These are phyloP conservation scores for Leucocoprinus birnbaumii DNA, from an alignment of 768 basidiomycete species.

Conservation along the genomic window DNA sequence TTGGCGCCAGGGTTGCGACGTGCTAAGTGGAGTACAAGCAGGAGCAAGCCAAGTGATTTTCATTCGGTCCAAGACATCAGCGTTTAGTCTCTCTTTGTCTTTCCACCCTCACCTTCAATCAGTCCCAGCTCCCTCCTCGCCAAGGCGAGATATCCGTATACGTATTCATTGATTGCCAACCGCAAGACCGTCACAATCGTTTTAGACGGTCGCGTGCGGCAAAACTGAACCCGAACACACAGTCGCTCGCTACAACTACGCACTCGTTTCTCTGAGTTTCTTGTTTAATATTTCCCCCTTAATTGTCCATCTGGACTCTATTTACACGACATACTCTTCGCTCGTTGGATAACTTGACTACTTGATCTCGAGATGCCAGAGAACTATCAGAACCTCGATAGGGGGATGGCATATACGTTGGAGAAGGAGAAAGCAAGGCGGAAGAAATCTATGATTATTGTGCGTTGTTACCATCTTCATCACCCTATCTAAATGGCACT, in stretches of 20 bases:
- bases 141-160: too few species aligned
- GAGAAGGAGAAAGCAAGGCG: slow-evolving; percentile 27
- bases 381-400: slow-evolving; percentile 13
- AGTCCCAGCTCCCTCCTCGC: neutral
- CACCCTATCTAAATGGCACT: too few species aligned
- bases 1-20: neutral
- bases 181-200: too few species aligned
- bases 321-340: too few species aligned
- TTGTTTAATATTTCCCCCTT: slow-evolving; percentile 10
- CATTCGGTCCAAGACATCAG: neutral
- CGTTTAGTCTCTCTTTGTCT: neutral
- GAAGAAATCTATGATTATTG: slow-evolving; percentile 54
- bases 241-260: slow-evolving; percentile 8
- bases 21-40: neutral
- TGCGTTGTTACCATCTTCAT: slow-evolving; percentile 38
- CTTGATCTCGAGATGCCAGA: slow-evolving; percentile 13
- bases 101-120: neutral
- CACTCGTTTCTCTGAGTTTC: neutral
- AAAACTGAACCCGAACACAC: neutral
- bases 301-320: too few species aligned
- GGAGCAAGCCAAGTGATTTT: neutral
- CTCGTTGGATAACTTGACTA: neutral
- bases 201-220: neutral
- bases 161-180: too few species aligned
- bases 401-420: slow-evolving; percentile 22